These are phyloP conservation scores for Perkinsus chesapeaki DNA, from an alignment of 169 alveolate genomes.

Conservation along the genomic window DNA sequence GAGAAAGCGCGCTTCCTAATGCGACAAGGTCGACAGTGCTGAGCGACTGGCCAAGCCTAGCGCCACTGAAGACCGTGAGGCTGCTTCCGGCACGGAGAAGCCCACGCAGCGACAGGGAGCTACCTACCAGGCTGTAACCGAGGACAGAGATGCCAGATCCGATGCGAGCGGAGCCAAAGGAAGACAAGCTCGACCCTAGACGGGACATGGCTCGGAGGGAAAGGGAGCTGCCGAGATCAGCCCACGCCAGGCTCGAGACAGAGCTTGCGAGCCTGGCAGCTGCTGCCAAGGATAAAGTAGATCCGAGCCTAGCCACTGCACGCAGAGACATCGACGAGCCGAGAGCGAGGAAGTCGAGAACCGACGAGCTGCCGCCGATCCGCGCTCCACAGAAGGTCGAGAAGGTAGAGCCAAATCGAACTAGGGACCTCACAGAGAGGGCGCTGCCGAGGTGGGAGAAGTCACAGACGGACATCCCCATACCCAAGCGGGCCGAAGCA, in stretches of 20 bases:
- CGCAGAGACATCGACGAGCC: neutral
- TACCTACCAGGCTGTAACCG: neutral
- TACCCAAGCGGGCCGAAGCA: constrained; percentile 6
- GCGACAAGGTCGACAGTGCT: neutral
- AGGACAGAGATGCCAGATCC: neutral
- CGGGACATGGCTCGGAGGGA: neutral
- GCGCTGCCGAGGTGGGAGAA: constrained; percentile 3
- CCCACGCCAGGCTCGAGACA: neutral
- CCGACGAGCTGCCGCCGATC: neutral
- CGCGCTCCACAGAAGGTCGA: neutral
- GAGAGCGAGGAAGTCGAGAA: neutral
- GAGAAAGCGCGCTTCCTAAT: neutral
- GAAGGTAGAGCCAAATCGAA: neutral
- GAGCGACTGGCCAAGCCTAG: neutral
- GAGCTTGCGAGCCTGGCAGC: neutral
- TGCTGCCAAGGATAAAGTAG: neutral
- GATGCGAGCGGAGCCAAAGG: neutral
- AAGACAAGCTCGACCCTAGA: neutral
- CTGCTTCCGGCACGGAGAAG: neutral
- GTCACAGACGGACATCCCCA: neutral
- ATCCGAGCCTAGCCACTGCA: neutral
- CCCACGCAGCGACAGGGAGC: neutral
- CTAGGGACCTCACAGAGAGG: neutral
- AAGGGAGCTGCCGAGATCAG: neutral
- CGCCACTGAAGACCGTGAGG: neutral